A percentile compares a stretch with the other conserved stretches of the same genome.
phyloP scores from a whole-genome alignment of 73 alveolate species.

The Symbiodinium natans region DNA sequence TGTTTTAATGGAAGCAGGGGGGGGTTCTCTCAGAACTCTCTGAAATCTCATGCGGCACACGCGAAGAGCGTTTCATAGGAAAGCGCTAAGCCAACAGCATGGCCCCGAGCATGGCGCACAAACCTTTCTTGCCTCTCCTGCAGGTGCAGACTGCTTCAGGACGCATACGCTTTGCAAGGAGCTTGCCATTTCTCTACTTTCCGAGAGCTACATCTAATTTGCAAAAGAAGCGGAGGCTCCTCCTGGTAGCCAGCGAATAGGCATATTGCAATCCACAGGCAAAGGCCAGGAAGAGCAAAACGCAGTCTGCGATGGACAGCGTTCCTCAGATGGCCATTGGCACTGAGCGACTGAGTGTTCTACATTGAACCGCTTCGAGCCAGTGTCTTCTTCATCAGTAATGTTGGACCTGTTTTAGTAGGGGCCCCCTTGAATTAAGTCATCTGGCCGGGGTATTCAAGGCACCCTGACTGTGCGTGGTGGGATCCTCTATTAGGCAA shows the following conservation, averaged over 20 bases:
- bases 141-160: background rate
- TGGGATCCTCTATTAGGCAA: too few relatives aligned
- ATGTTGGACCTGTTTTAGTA: background rate
- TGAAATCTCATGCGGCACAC: too few relatives aligned
- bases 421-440: background rate
- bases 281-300: constrained; percentile 33
- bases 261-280: constrained; percentile 23
- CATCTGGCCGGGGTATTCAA: too few relatives aligned
- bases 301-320: background rate
- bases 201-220: too few relatives aligned
- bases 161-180: too few relatives aligned
- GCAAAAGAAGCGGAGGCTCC: too few relatives aligned
- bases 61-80: too few relatives aligned
- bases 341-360: background rate
- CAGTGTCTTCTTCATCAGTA: background rate
- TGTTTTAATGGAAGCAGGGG: too few relatives aligned
- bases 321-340: too few relatives aligned
- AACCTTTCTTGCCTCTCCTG: background rate
- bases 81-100: background rate
- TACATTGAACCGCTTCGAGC: background rate
- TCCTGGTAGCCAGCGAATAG: constrained; percentile 75
- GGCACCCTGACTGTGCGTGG: too few relatives aligned
- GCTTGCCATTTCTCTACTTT: too few relatives aligned
- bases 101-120: background rate
- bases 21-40: too few relatives aligned